phyloP scores from a whole-genome alignment of 257 asterid species.

The Avicennia marina region DNA sequence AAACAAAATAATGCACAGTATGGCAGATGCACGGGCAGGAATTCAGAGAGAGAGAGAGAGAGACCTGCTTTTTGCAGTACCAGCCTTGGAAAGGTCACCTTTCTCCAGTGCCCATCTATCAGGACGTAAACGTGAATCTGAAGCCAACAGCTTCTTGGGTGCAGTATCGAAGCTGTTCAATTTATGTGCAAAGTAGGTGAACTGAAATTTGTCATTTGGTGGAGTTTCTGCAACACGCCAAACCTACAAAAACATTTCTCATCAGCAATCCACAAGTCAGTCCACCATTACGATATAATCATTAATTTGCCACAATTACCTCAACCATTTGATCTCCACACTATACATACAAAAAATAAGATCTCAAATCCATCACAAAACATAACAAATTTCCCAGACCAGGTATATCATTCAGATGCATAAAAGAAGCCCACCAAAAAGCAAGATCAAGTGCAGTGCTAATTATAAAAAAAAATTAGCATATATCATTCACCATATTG shows the following conservation, averaged over 20 bases:
- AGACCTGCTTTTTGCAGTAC: constrained; percentile 92
- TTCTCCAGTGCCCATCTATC: constrained; percentile 96
- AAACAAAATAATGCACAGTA: no score
- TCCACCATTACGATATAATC: background rate
- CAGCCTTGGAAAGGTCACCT: constrained; percentile 89
- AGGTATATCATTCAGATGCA: constrained; percentile 11
- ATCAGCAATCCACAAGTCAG: constrained; percentile 11
- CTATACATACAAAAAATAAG: background rate
- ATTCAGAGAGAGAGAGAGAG: constrained; percentile 17
- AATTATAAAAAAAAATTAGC: no score
- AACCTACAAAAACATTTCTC: constrained; percentile 40
- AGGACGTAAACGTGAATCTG: constrained; percentile 98
- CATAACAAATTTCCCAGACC: background rate
- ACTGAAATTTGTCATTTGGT: constrained; percentile 78
- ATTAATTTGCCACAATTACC: background rate
- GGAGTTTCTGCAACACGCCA: constrained; percentile 82
- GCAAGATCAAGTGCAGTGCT: no score
- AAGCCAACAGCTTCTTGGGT: constrained; percentile 79
- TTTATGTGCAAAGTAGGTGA: constrained; percentile 89
- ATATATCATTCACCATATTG: no score
- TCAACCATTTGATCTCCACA: background rate
- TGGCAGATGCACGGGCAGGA: no score
- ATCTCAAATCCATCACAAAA: background rate
- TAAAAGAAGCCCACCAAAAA: no score
- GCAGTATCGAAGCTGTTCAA: constrained; percentile 90